phyloP scores from a whole-genome alignment of 2,329 filamentous ascomycete genomes.

The Verticillium tricorpus region DNA sequence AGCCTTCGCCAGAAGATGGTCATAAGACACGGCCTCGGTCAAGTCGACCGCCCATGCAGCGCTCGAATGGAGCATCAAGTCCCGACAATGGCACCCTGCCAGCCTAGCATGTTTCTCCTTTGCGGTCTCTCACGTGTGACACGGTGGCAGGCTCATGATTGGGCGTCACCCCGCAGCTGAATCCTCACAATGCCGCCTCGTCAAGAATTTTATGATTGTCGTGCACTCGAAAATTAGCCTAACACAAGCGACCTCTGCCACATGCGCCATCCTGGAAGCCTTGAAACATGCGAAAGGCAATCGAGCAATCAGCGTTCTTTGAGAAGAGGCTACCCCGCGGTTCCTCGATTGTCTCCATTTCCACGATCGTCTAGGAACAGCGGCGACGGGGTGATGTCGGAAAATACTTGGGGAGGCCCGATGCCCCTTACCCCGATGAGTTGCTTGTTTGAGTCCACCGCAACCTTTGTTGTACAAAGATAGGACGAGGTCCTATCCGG shows the following conservation, averaged over 20 bases:
- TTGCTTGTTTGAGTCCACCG: neutral
- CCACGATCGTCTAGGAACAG: neutral
- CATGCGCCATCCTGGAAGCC: neutral
- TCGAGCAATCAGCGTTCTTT: neutral
- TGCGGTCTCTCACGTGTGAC: no score
- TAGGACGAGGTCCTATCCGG: neutral
- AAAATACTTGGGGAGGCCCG: neutral
- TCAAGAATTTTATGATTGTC: neutral
- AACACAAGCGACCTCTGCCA: neutral
- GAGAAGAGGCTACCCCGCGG: neutral
- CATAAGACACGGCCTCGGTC: no score
- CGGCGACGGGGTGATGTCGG: neutral
- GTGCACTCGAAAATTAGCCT: neutral
- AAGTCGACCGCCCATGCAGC: no score
- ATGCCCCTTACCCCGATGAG: neutral
- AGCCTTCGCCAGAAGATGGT: no score
- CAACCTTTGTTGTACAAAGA: neutral
- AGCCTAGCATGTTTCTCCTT: no score
- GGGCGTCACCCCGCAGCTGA: neutral
- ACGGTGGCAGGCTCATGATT: no score
- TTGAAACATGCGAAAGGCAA: neutral
- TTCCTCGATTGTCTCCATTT: neutral
- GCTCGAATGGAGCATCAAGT: no score
- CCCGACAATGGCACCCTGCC: no score
- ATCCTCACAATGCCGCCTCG: neutral